Base-by-base conservation (phyloP, 495 filamentous ascomycete genomes). In the Beverwykella pulmonaria region DNA sequence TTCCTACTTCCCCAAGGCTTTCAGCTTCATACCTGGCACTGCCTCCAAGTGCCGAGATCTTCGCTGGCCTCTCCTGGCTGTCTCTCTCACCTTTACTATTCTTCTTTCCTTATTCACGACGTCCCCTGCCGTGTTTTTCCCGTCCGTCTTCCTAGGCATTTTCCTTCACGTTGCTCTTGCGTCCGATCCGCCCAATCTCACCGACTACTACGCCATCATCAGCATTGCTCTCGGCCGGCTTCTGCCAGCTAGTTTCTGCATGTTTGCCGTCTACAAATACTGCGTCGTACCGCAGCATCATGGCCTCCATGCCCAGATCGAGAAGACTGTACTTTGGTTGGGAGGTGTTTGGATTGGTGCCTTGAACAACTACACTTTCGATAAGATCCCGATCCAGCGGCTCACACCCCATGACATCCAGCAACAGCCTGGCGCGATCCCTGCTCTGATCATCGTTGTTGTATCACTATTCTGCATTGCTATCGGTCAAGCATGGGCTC, bases 311-410 rank as follows among this genome's bases (percentile, higher is more conserved):
- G 78, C 78, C 6, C 78, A 80, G 56, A 55, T 80, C 47, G 78
- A 80, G 62, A 80, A 79, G 60, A 79, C 77, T 0, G 44, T 80
- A 22, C 72, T 80, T 47, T 80, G 77, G 76, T 68, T 80, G n/a
- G 78, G 78, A 12, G 72, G 75, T 0, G 75, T 74, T 22, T 79
- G 77, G 77, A 68, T 79, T 3, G 78, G 78, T 22, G 75, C 75
- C 1, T 60, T 80, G 52, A 80, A 79, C 66, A 80, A 80, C 63
- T 76, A 80, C 59, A 80, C 78, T 4, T 80, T 80, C 69, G 78
- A 80, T 69, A 75, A 75, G 53, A 78, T 80, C 54, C 78, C 78
- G 1, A 78, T 80, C 27, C 67, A 77, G 62, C 77, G 78, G 7
- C 70, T 80, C 20, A 80, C 78, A 4, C 73, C 75, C 0, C 77